Conservation (phyloP, 2,329 filamentous ascomycete species). For the Paraphaeosphaeria minitans region DNA sequence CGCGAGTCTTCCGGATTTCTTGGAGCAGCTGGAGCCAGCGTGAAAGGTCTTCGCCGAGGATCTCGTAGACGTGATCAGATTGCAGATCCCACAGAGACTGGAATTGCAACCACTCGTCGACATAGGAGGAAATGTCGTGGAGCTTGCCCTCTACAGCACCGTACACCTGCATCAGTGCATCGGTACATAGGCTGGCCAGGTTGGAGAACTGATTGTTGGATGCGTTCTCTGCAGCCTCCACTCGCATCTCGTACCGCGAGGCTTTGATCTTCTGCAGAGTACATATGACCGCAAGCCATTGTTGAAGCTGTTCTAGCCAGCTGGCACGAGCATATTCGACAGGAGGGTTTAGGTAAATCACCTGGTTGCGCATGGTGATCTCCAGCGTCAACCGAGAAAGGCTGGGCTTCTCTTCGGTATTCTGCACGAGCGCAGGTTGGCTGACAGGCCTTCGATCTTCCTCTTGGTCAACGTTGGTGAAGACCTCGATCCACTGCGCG, state of each 20-base stretch:
- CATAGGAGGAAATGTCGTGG: constrained; percentile 77
- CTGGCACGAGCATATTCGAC: constrained; percentile 88
- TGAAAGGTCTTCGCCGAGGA: constrained; percentile 86
- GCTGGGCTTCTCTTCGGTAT: constrained; percentile 55
- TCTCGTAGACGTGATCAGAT: constrained; percentile 91
- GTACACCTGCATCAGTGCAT: constrained; percentile 80
- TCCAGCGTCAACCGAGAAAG: constrained; percentile 83
- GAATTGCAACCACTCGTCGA: constrained; percentile 98
- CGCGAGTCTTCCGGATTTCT: constrained; percentile 92
- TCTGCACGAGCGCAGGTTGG: constrained; percentile 53
- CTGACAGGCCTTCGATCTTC: constrained; percentile 33
- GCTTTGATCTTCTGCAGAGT: constrained; percentile 94
- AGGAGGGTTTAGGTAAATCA: constrained; percentile 94
- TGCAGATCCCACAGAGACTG: constrained; percentile 98
- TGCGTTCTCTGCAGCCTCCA: constrained; percentile 65
- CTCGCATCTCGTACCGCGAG: constrained; percentile 88
- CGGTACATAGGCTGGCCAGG: constrained; percentile 81
- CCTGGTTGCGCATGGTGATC: constrained; percentile 96
- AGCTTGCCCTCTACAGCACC: constrained; percentile 82
- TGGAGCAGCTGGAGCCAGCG: constrained; percentile 96
- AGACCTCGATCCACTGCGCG: constrained; percentile 83
- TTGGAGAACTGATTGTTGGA: constrained; percentile 76
- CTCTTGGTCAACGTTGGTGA: constrained; percentile 58
- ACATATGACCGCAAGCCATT: constrained; percentile 92
- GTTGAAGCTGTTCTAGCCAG: constrained; percentile 91